Evolutionary conservation across 257 asterid genomes (phyloP).

Genomic region (Nicotiana paniculata): DNA sequence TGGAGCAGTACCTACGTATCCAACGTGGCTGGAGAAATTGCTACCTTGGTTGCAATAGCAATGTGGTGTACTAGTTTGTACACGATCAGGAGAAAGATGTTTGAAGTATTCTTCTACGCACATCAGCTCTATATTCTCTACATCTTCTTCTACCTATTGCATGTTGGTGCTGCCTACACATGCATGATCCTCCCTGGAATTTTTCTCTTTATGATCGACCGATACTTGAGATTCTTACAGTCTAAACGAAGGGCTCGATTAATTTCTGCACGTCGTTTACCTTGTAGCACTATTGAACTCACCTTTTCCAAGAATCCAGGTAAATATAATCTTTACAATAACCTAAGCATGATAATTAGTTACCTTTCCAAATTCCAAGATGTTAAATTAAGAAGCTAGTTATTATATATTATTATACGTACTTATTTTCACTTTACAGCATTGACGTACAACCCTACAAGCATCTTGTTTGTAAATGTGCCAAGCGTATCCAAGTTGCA

Average conservation of each 20-base stretch:
- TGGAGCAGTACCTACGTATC: conserved; percentile 58
- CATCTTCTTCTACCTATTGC: conserved; percentile 52
- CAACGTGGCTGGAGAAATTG: conserved; percentile 60
- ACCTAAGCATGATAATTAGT: not conserved
- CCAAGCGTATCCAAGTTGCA: conserved; percentile 37
- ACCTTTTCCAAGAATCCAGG: conserved; percentile 65
- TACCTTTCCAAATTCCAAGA: not conserved
- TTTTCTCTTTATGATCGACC: conserved; percentile 56
- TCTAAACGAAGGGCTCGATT: conserved; percentile 37
- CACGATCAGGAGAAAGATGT: conserved; percentile 47
- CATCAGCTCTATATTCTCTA: conserved; percentile 47
- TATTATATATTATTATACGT: not conserved
- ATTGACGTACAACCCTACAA: conserved; percentile 29
- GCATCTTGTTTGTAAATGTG: conserved; percentile 28
- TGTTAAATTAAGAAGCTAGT: not conserved
- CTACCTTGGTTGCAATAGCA: conserved; percentile 31
- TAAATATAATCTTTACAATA: not conserved
- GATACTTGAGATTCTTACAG: conserved; percentile 50
- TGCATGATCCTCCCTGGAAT: conserved; percentile 68
- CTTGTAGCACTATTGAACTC: conserved; percentile 46
- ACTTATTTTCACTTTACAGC: conserved; percentile 6
- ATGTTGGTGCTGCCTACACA: conserved; percentile 57
- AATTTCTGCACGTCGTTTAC: conserved; percentile 38
- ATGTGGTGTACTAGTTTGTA: conserved; percentile 51
- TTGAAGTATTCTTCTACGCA: conserved; percentile 46